Evolutionary conservation across 1,284 basidiomycete genomes (phyloP), one percentile per base, ranked within the genome.

Genomic region (Vanrija sp.): DNA sequence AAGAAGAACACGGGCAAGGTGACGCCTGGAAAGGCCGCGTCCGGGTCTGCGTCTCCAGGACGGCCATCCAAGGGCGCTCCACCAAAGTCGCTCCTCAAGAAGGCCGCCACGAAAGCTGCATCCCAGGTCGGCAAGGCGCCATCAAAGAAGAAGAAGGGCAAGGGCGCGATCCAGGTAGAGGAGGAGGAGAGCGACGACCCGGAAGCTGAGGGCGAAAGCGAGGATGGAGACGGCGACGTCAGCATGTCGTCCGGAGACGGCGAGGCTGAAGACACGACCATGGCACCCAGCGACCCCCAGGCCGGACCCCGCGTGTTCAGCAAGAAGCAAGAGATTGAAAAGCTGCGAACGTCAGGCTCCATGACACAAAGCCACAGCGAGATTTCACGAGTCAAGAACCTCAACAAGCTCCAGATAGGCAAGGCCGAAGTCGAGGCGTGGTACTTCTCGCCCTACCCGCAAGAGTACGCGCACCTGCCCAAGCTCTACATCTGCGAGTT

Each of bases 351-450:
- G 16, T 92, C 91, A 5, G 96, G 96, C 14, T 96, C 92, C 29
- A 98, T 99, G 95, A 98, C 95, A 0, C 96, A 99, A 78, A 92
- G 91, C 45, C 89, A 97, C 61, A 94, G 91, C 54, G 96, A 99
- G 78, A 88, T 98, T 60, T 89, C 95, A 15, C 85, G 96, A 42
- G 96, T 99, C 68, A 98, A 98, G 82, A 99, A 99, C 75, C 81
- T 99, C 64, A 96, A 98, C 78, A 86, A 89, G 62, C 83, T 99
- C 46, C 92, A 95, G 74, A 98, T 98, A 67, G 96, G 96, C 60
- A 87, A 86, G 74, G 87, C 95, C 78, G 91, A 97, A 78, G 89
- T 98, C 66, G 94, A 98, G 69, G 88, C 94, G 9, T 99, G 96
- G 96, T 99, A 98, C 79, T 98, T 98, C 81, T 93, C 90, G 68